Base-by-base conservation (phyloP, 257 asterid genomes). In the Cinchona pubescens region DNA sequence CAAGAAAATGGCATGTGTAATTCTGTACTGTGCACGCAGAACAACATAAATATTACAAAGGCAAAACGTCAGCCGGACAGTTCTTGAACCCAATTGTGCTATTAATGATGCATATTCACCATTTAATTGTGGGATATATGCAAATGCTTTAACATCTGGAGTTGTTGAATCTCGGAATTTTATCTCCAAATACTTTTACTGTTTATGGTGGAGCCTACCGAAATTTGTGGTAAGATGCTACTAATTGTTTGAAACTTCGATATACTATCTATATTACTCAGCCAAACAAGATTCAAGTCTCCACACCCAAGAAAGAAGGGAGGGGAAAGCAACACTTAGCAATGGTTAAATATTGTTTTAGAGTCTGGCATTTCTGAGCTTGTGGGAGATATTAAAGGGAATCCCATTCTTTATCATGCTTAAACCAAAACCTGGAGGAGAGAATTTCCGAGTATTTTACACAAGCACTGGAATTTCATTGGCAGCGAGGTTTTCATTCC, bases 141-240 rank as follows among this genome's bases (percentile, higher is more conserved):
- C 71, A 56, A 88, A 85, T 66, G 99, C 99, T 73, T 69, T 92
- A 40, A 56, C 86, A 72, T 81, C 96, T 46, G 90, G 90, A 34
- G 77, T 95, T 82, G 89, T 95, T 43, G 91, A 89, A 72, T 86
- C 97, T 75, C 85, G 91, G 80, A 48, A 76, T 30, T 89, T 92
- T 53, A 60, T 87, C 67, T 79, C 91, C 35, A 94, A 89, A 75
- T 92, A 88, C 88, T 90, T 88, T 75, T 94, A 86, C 56, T 92
- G 99, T 80, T 84, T 92, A 82, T 92, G 97, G 97, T 94, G 97
- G 97, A 97, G 98, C 67, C 81, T 90, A 72, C 94, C 88, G 84
- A 94, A n/a, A 94, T 81, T 80, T 94, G 79, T 92, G 99, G 97
- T 90, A 73, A 53, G 29, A n/a, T 45, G 19, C 49, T 66, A 53